A percentile compares a stretch with the other conserved stretches of the same genome.
These are phyloP conservation scores for Tirmania nivea DNA, from an alignment of 495 filamentous ascomycete species.

Conservation along the genomic window DNA sequence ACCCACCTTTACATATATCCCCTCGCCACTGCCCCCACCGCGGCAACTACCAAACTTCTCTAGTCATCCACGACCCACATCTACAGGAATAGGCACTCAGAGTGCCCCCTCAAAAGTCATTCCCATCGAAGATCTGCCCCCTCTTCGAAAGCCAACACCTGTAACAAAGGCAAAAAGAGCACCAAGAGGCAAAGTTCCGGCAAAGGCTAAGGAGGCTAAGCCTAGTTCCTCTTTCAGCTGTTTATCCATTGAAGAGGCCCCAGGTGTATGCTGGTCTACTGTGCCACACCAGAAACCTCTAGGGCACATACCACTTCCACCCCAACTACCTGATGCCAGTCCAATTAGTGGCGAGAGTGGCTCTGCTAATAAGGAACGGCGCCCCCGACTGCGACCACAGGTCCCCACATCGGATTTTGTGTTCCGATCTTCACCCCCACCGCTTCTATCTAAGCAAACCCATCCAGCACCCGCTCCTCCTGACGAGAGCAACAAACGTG, in stretches of 20 bases:
- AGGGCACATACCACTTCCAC: neutral
- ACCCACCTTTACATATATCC: conserved; percentile 2
- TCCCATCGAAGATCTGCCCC: conserved; percentile 5
- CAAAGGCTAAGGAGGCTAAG: neutral
- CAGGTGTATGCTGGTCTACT: conserved; percentile 1
- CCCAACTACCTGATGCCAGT: neutral
- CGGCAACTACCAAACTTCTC: conserved; percentile 5
- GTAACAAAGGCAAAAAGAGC: neutral
- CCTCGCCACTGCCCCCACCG: conserved; percentile 4
- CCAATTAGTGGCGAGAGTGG: neutral
- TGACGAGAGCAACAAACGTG: no score
- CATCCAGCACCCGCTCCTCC: no score
- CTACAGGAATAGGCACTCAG: neutral
- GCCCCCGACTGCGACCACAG: no score
- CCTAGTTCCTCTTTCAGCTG: neutral
- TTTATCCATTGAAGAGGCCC: neutral
- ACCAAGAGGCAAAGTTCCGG: neutral
- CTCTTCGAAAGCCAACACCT: conserved; percentile 11
- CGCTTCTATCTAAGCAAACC: no score
- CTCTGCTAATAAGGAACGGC: no score
- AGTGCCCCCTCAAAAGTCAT: neutral
- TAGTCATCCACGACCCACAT: neutral
- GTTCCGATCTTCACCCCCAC: no score
- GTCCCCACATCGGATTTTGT: no score
- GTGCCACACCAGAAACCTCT: conserved; percentile 1